phyloP scores from a whole-genome alignment of 345 rosid species.

The Syzygium jambos region DNA sequence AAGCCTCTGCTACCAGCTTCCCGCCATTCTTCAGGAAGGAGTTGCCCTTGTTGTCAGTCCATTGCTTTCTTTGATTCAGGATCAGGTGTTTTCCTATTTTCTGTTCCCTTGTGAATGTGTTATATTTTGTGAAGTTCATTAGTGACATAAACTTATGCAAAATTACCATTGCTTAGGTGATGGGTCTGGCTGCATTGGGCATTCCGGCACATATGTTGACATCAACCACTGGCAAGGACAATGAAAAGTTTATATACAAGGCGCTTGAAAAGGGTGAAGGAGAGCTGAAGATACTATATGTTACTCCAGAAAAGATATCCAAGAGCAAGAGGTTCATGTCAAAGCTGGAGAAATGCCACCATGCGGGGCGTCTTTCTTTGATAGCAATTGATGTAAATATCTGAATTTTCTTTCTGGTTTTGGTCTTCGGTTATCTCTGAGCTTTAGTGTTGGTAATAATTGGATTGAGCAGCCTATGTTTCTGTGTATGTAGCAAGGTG shows the following conservation, averaged over 20 bases:
- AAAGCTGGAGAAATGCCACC: constrained; percentile 90
- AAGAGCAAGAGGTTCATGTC: constrained; percentile 99
- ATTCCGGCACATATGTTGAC: constrained; percentile 81
- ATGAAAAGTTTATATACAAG: constrained; percentile 83
- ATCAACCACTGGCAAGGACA: constrained; percentile 79
- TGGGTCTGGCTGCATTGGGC: constrained; percentile 84
- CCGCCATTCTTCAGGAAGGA: constrained; percentile 64
- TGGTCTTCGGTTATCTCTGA: background rate
- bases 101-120: background rate
- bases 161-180: constrained; percentile 38
- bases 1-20: constrained; percentile 97
- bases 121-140: background rate
- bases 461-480: background rate
- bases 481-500: background rate
- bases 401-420: background rate
- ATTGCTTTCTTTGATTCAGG: constrained; percentile 87
- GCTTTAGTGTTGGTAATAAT: background rate
- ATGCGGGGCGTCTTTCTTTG: constrained; percentile 64
- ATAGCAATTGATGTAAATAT: constrained; percentile 80
- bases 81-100: constrained; percentile 53
- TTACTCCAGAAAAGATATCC: constrained; percentile 90
- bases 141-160: background rate
- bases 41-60: constrained; percentile 88
- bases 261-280: constrained; percentile 92
- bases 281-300: constrained; percentile 72